phyloP scores from a whole-genome alignment of 164 flowering plant species.

The Umbilicus rupestris region DNA sequence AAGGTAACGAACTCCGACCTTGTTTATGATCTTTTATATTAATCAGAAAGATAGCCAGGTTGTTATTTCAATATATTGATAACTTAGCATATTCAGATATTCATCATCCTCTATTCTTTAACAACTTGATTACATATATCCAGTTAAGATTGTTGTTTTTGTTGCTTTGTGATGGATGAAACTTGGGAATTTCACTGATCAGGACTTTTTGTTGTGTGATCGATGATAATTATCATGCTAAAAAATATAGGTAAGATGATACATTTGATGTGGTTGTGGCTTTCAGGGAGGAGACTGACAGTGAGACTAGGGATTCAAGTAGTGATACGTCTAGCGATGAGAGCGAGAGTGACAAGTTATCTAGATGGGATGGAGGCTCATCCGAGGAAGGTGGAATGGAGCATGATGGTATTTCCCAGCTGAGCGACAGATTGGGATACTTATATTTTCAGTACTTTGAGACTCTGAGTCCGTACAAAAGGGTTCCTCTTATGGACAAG shows the following conservation, averaged over 20 bases:
- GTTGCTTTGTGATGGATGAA: background rate
- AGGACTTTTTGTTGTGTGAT: too few species aligned
- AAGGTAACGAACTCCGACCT: too few species aligned
- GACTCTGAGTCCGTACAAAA: conserved; percentile 71
- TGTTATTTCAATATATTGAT: too few species aligned
- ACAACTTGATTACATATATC: too few species aligned
- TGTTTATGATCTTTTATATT: too few species aligned
- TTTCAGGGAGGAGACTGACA: conserved; percentile 62
- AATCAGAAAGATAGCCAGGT: too few species aligned
- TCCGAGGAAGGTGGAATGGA: conserved; percentile 60
- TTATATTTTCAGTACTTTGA: conserved; percentile 82
- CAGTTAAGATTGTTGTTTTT: too few species aligned
- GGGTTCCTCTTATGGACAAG: conserved; percentile 94
- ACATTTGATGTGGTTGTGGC: background rate
- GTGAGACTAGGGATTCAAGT: conserved; percentile 60
- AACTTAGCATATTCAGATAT: too few species aligned
- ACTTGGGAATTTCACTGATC: too few species aligned
- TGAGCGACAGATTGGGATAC: conserved; percentile 61
- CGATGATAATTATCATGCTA: background rate
- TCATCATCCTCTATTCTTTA: too few species aligned
- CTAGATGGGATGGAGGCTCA: conserved; percentile 67
- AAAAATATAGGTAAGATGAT: background rate
- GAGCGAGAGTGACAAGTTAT: conserved; percentile 69
- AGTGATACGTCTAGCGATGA: conserved; percentile 80
- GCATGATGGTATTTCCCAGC: conserved; percentile 40